phyloP scores from a whole-genome alignment of 192 early-diverging fungal genomes.

The Umbelopsis sp. region DNA sequence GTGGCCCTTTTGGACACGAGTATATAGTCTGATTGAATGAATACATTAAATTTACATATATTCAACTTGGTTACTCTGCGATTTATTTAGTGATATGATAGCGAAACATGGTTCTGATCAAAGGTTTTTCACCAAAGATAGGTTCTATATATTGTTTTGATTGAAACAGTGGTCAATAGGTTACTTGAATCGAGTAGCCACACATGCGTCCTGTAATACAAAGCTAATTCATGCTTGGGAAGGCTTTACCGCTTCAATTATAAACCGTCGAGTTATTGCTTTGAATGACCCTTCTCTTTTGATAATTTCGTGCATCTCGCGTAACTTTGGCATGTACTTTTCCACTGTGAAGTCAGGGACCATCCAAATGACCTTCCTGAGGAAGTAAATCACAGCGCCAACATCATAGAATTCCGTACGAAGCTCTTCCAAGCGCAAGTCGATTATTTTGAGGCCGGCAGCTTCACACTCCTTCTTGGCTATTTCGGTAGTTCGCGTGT shows the following conservation, averaged over 20 bases:
- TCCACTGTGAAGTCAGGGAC: slow-evolving; percentile 37
- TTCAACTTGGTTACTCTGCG: neutral
- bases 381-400: slow-evolving; percentile 34
- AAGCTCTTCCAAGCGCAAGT: slow-evolving; percentile 18
- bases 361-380: slow-evolving; percentile 35
- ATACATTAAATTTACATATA: slow-evolving; percentile 19
- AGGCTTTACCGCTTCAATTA: slow-evolving; percentile 29
- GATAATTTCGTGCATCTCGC: slow-evolving; percentile 32
- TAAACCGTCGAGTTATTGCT: slow-evolving; percentile 28
- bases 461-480: slow-evolving; percentile 22
- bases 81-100: no score
- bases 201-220: no score
- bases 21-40: slow-evolving; percentile 14
- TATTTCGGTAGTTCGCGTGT: slow-evolving; percentile 23
- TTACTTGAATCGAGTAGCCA: no score
- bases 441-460: slow-evolving; percentile 25
- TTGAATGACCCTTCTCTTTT: slow-evolving; percentile 30
- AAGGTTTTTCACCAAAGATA: no score
- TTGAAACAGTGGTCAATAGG: no score
- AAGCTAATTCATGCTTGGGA: no score
- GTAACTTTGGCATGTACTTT: slow-evolving; percentile 34
- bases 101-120: no score
- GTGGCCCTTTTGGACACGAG: slow-evolving; percentile 5
- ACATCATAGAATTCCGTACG: slow-evolving; percentile 40
- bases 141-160: no score